Evolutionary conservation across 139 green algal species (phyloP).

Genomic region (Zygnema cylindricum): DNA sequence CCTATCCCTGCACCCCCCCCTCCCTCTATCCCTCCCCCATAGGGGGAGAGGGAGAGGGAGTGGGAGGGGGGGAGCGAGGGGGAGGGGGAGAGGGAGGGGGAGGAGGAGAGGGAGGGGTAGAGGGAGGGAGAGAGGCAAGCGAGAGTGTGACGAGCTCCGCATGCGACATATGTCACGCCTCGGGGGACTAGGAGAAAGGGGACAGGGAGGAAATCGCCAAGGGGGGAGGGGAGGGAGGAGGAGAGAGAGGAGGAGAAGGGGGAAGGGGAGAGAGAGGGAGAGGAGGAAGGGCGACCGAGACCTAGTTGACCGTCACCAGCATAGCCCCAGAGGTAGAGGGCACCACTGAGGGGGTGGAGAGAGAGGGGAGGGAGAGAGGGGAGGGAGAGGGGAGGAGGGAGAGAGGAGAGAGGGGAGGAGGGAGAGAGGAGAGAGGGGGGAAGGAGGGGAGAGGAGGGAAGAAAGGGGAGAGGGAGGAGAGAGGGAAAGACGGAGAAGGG

Average conservation of each 20-base stretch:
- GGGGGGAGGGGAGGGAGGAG: slow-evolving; percentile 7
- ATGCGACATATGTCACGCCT: not conserved
- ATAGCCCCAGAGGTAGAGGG: too few species aligned
- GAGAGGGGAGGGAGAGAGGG: slow-evolving; percentile 9
- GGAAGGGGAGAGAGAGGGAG: not conserved
- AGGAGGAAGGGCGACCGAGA: not conserved
- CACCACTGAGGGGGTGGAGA: not conserved
- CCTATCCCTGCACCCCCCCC: too few species aligned
- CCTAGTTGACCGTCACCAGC: too few species aligned
- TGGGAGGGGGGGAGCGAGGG: too few species aligned
- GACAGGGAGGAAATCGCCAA: not conserved
- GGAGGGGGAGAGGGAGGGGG: not conserved
- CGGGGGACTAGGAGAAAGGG: not conserved
- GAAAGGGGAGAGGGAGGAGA: not conserved
- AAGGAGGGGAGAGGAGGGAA: not conserved
- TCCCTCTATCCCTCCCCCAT: too few species aligned
- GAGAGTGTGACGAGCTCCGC: too few species aligned
- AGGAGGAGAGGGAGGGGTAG: not conserved
- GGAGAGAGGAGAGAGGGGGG: not conserved
- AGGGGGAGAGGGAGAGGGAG: too few species aligned
- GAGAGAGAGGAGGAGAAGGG: not conserved
- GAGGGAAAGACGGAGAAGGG: too few species aligned
- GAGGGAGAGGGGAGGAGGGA: not conserved
- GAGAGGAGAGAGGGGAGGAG: not conserved
- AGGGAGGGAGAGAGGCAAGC: not conserved